Conservation (phyloP, 2,329 filamentous ascomycete species). For the Xylaria sp. region DNA sequence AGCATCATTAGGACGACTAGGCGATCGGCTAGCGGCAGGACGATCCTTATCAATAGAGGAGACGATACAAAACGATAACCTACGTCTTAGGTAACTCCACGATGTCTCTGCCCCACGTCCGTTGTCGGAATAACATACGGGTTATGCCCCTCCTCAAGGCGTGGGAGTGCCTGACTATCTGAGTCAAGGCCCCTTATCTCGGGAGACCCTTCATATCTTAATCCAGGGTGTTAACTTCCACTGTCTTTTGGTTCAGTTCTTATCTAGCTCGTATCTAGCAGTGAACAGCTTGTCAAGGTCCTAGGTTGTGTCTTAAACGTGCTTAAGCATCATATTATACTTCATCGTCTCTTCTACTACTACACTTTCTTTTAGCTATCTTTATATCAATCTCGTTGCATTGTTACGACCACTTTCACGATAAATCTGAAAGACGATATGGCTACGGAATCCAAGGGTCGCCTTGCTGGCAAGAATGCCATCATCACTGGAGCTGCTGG, state of each 20-base stretch:
- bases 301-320: not conserved
- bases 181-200: constrained; percentile 1
- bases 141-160: constrained; percentile 17
- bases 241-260: not conserved
- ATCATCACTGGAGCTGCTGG: constrained; percentile 85
- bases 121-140: constrained; percentile 29
- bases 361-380: not conserved
- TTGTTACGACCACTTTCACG: not conserved
- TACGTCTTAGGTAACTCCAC: not conserved
- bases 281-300: not conserved
- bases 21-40: not conserved
- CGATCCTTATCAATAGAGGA: constrained; percentile 14
- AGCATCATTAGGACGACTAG: not conserved
- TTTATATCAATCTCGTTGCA: not conserved
- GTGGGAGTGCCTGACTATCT: not conserved
- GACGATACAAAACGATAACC: not conserved
- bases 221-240: constrained; percentile 6
- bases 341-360: not conserved
- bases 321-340: not conserved
- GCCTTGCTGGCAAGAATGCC: constrained; percentile 65
- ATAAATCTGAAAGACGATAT: constrained; percentile 13
- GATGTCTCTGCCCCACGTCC: constrained; percentile 19
- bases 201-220: not conserved
- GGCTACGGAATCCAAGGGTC: constrained; percentile 48
- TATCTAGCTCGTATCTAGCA: not conserved